phyloP scores from a whole-genome alignment of 495 filamentous ascomycete species.

The Xylaria curta region DNA sequence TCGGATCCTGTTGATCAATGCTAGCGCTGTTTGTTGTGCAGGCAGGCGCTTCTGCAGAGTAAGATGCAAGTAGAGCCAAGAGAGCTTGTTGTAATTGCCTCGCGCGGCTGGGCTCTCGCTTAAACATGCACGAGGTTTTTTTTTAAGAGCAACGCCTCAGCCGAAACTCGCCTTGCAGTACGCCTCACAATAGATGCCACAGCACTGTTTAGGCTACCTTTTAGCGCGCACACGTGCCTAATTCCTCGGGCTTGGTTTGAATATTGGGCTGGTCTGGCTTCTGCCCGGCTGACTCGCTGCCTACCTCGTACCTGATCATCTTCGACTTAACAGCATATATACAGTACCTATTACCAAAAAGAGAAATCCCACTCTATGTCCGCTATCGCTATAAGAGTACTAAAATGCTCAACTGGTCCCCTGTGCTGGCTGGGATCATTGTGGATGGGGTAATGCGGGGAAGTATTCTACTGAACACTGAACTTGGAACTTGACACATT shows the following conservation, averaged over 20 bases:
- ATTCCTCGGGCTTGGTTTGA: not conserved
- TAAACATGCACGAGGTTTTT: not conserved
- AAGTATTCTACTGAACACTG: not conserved
- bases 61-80: too few relatives aligned
- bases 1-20: not conserved
- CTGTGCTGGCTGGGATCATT: not conserved
- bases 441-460: not conserved
- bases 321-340: not conserved
- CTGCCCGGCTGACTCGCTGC: not conserved
- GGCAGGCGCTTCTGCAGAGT: not conserved
- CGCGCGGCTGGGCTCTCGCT: not conserved
- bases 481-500: not conserved
- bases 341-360: not conserved
- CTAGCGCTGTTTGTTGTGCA: not conserved
- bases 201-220: not conserved
- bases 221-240: conserved; percentile 10
- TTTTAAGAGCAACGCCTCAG: not conserved
- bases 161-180: conserved; percentile 1
- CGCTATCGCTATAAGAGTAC: not conserved
- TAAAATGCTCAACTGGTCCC: not conserved
- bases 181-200: not conserved
- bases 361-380: too few relatives aligned
- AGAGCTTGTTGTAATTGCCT: not conserved
- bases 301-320: not conserved
- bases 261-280: not conserved